These are phyloP conservation scores for Stagonosporopsis chrysanthemi DNA, from an alignment of 2,329 filamentous ascomycete species.

Conservation along the genomic window DNA sequence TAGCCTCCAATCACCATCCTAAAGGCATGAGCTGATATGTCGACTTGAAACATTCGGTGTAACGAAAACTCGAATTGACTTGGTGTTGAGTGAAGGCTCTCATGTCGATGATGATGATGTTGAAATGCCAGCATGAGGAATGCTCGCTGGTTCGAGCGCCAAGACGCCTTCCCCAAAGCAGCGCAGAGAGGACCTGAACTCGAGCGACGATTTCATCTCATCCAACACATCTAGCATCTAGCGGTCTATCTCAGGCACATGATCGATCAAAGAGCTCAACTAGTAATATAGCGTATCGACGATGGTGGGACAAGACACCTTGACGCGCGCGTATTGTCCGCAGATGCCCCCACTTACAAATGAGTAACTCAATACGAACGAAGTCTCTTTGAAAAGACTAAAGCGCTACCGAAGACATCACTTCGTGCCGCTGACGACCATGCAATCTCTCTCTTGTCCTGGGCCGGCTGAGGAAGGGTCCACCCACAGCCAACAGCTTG, in stretches of 20 bases:
- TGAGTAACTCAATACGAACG: background rate
- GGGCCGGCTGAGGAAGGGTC: too few species aligned
- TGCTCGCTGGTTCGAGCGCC: background rate
- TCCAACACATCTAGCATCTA: background rate
- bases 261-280: background rate
- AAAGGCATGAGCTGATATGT: background rate
- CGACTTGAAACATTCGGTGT: background rate
- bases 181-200: background rate
- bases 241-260: background rate
- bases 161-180: conserved; percentile 7
- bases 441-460: background rate
- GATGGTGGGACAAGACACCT: background rate
- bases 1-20: background rate
- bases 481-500: background rate
- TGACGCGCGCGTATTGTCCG: conserved; percentile 6
- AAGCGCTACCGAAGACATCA: background rate
- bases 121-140: background rate
- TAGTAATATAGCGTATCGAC: background rate
- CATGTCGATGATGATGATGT: background rate
- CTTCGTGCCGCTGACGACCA: background rate
- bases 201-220: background rate
- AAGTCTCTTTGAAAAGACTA: background rate
- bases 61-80: background rate
- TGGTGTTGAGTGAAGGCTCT: background rate
- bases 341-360: background rate